Base-by-base conservation (phyloP, 192 early-diverging fungal species). In the Diversispora epigaea region DNA sequence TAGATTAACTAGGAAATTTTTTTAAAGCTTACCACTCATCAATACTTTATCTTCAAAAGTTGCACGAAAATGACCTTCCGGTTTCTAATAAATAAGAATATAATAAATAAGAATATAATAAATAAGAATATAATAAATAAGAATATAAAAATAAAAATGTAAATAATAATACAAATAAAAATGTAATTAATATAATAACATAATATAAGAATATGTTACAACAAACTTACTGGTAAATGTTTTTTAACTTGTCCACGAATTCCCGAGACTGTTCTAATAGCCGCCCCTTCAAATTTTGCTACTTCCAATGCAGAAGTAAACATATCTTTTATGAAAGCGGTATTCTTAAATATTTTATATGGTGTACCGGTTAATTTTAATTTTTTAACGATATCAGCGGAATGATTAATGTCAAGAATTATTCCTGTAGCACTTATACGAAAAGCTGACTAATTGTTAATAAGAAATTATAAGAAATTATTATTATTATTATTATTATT, bases 191-290 rank as follows among this genome's bases (percentile, higher is more conserved):
- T 64, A 52, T 61, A 40, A 22, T 5, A 14, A 45, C 3, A 2
- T n/a, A 62, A 21, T 46, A 44, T 32, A 32, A 32, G 0, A 32
- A 32, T 32, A 32, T 32, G 2, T 1, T 32, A 32, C 2, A 32
- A 32, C 25, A 32, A 32, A 81, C 77, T 71, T 83, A 89, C 87
- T 40, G 86, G 74, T 9, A 95, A 75, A 6, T 88, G 86, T 85
- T 98, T 98, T 83, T 98, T 98, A 69, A 99, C 92, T 80, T 98
- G 98, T 61, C 98, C 98, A 68, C 98, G 89, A 79, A 99, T 95
- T 40, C 98, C 98, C 78, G 89, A 91, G 46, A 99, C 98, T 0
- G 98, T 99, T 52, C 95, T 88, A 76, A 99, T 93, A 52, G 86
- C 88, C 3, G 97, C 98, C 45, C 98, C 98, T 81, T 98, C 95